Percentiles rank a stretch among this genome's conserved stretches.
Evolutionary conservation across 805 yeast genomes (phyloP).

Genomic region (Phaffomyces antillensis): DNA sequence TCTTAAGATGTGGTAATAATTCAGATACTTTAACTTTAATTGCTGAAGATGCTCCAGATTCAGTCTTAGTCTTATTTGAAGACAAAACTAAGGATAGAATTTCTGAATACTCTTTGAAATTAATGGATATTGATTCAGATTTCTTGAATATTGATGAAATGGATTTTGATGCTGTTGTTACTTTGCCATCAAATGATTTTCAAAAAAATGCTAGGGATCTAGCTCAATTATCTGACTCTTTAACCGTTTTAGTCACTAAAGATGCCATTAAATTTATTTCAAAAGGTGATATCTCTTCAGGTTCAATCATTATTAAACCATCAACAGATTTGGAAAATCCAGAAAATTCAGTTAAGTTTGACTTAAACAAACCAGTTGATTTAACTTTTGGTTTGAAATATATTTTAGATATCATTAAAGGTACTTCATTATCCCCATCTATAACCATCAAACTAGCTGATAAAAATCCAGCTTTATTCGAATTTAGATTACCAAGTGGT

Average conservation of each 20-base stretch:
- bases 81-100: constrained; percentile 87
- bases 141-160: constrained; percentile 89
- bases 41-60: constrained; percentile 85
- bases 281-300: constrained; percentile 89
- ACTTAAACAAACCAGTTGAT: constrained; percentile 79
- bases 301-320: constrained; percentile 81
- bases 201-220: constrained; percentile 86
- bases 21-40: constrained; percentile 81
- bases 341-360: constrained; percentile 66
- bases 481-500: constrained; percentile 86
- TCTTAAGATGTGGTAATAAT: constrained; percentile 85
- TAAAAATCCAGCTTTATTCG: constrained; percentile 90
- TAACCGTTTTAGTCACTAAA: constrained; percentile 80
- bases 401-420: constrained; percentile 85
- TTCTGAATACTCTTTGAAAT: constrained; percentile 82
- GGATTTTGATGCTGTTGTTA: constrained; percentile 80
- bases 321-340: constrained; percentile 74
- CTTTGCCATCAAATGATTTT: constrained; percentile 84
- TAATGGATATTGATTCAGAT: constrained; percentile 96
- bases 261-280: constrained; percentile 86
- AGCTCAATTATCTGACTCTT: constrained; percentile 78
- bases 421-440: constrained; percentile 66
- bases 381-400: constrained; percentile 89
- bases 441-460: constrained; percentile 84
- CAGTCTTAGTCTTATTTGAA: constrained; percentile 76